Evolutionary conservation across 352 stramenopile genomes (phyloP), one percentile per base, ranked within the genome.

Genomic region (Phytophthora constricta): DNA sequence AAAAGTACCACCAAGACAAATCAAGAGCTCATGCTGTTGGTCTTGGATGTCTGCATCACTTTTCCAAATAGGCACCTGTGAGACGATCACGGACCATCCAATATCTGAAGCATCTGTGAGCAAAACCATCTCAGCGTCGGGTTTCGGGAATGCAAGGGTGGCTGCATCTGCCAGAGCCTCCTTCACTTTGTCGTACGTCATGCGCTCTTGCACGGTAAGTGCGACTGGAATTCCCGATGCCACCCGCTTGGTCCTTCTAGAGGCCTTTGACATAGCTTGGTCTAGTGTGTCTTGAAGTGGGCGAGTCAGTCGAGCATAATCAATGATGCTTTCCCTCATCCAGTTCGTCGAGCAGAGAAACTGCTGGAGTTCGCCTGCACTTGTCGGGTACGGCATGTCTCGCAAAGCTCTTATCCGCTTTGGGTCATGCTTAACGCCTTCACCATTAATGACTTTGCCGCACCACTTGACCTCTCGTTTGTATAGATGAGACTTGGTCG

Each of bases 401-500:
- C 3, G 1, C 17, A 58, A 34, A 31, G 39, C 27, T 3, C 41
- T 4, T 3, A 65, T 65, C 1, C 57, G 46, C n/a, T 51, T 25
- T 7, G 46, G n/a, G 27, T 61, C 52, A 59, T 62, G 42, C 3
- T 73, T 33, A 14, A 63, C 27, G 19, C 47, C 57, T 20, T 65
- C 34, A 9, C 47, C 58, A 47, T 66, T 31, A 3, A 59, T 60
- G 11, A 61, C 16, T 17, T 67, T 61, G 1, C 67, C 70, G 25
- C 70, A 72, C 70, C 58, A 74, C 9, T 56, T 68, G 8, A 71
- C 65, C 9, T 41, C 26, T 27, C 34, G 45, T 26, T 62, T 23
- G 49, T 62, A 84, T 13, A 79, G 11, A 13, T 34, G 55, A 22
- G 45, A 65, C 47, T 76, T 80, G 0, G 23, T 25, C 0, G 39